A percentile compares a stretch with the other conserved stretches of the same genome.
These are phyloP conservation scores for Phytopythium helicoides DNA, from an alignment of 352 stramenopile species.

Conservation along the genomic window DNA sequence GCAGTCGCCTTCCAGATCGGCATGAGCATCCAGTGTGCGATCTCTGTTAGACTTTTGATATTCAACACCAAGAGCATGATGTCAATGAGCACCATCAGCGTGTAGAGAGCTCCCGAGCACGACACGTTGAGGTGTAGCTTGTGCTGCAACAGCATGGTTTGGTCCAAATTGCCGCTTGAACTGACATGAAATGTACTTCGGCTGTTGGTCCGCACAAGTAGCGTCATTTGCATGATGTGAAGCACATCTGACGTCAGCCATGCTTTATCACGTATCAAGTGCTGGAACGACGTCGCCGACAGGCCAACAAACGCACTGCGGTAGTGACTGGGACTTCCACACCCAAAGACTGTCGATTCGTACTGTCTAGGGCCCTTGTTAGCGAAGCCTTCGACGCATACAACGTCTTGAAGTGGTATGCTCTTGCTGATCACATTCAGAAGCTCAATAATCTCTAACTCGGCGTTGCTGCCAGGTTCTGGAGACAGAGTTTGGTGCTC, in stretches of 20 bases:
- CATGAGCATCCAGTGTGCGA: conserved; percentile 25
- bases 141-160: conserved; percentile 20
- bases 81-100: conserved; percentile 36
- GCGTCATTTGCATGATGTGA: conserved; percentile 28
- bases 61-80: conserved; percentile 32
- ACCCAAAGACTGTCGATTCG: conserved; percentile 30
- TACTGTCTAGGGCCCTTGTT: conserved; percentile 18
- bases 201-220: conserved; percentile 31
- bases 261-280: conserved; percentile 24
- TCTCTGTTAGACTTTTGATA: conserved; percentile 27
- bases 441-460: conserved; percentile 37
- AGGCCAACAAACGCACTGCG: conserved; percentile 27
- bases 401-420: conserved; percentile 28
- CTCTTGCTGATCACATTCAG: conserved; percentile 61
- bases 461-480: conserved; percentile 26
- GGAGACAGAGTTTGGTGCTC: not conserved
- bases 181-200: conserved; percentile 17
- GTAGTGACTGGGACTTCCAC: conserved; percentile 30
- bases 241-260: conserved; percentile 23
- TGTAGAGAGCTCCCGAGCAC: conserved; percentile 45
- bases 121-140: conserved; percentile 36
- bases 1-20: conserved; percentile 24
- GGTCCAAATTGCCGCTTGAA: not conserved
- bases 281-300: conserved; percentile 7
- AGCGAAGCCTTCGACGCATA: conserved; percentile 52